Evolutionary conservation across 176 grass and related monocot genomes (phyloP).

Genomic region (Oryza meridionalis): DNA sequence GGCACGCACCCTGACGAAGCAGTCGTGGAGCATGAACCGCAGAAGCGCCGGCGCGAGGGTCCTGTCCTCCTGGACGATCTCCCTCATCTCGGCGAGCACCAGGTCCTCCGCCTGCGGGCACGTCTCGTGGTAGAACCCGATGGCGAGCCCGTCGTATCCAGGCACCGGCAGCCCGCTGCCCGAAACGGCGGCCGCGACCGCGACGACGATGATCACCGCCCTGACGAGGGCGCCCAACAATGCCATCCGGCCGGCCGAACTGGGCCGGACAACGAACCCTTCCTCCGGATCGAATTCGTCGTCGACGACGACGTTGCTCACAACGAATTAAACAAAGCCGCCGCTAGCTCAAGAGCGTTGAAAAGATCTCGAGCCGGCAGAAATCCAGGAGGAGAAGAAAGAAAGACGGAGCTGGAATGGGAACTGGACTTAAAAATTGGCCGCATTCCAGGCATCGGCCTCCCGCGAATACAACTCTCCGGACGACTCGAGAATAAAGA

Average conservation of each 20-base stretch:
- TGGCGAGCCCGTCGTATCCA: conserved; percentile 22
- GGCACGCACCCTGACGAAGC: conserved; percentile 54
- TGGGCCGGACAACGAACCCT: neutral
- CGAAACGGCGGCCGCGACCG: neutral
- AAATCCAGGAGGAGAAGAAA: neutral
- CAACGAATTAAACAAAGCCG: conserved; percentile 1
- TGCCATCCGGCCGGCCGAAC: conserved; percentile 32
- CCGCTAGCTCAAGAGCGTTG: conserved; percentile 24
- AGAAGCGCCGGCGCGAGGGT: conserved; percentile 56
- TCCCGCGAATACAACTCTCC: neutral
- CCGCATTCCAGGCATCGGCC: neutral
- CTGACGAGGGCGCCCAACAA: conserved; percentile 24
- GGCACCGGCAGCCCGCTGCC: neutral
- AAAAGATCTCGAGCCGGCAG: neutral
- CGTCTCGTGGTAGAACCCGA: conserved; percentile 53
- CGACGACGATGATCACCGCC: neutral
- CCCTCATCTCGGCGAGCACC: conserved; percentile 54
- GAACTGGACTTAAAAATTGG: conserved; percentile 9
- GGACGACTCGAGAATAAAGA: conserved; percentile 35
- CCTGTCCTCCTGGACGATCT: conserved; percentile 24
- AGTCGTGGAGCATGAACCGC: conserved; percentile 66
- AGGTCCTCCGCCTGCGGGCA: conserved; percentile 57
- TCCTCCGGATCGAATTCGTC: neutral
- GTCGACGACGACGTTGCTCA: conserved; percentile 27
- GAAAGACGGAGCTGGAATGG: neutral